These are phyloP conservation scores for Chimonanthus praecox DNA, from an alignment of 164 flowering plant genomes.

Conservation along the genomic window DNA sequence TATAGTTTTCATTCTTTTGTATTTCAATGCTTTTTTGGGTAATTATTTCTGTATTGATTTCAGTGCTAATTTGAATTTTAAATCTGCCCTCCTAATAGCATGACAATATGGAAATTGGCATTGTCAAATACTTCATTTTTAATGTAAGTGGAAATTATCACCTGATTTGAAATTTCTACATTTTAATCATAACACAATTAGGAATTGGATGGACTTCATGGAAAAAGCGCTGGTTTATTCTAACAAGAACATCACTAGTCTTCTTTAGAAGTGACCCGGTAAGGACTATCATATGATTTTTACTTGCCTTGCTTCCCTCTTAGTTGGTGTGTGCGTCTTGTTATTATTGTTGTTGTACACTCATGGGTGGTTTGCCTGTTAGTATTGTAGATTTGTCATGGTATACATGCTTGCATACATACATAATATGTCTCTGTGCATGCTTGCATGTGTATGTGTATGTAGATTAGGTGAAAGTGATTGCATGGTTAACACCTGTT, in stretches of 20 bases:
- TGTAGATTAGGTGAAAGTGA: background rate
- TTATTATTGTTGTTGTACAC: background rate
- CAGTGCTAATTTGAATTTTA: background rate
- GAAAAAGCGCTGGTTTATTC: conserved; percentile 98
- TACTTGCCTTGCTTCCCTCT: background rate
- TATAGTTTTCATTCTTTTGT: background rate
- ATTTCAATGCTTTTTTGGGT: background rate
- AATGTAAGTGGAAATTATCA: background rate
- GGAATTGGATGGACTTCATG: conserved; percentile 99
- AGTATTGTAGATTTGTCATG: too few species aligned
- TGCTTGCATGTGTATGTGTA: too few species aligned
- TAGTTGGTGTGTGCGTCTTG: background rate
- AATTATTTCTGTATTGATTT: background rate
- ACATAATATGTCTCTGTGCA: too few species aligned
- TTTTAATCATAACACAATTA: conserved; percentile 9
- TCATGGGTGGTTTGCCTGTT: background rate
- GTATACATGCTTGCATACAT: too few species aligned
- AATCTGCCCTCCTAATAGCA: background rate
- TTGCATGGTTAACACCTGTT: background rate
- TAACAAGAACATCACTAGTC: conserved; percentile 84
- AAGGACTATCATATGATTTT: conserved; percentile 25
- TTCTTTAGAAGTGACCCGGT: conserved; percentile 98
- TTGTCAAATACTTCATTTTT: background rate
- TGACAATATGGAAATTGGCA: background rate
- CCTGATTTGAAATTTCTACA: background rate